Percentiles rank a stretch among this genome's conserved stretches.
Evolutionary conservation across 805 yeast genomes (phyloP).

Genomic region (Ogataea corticis): DNA sequence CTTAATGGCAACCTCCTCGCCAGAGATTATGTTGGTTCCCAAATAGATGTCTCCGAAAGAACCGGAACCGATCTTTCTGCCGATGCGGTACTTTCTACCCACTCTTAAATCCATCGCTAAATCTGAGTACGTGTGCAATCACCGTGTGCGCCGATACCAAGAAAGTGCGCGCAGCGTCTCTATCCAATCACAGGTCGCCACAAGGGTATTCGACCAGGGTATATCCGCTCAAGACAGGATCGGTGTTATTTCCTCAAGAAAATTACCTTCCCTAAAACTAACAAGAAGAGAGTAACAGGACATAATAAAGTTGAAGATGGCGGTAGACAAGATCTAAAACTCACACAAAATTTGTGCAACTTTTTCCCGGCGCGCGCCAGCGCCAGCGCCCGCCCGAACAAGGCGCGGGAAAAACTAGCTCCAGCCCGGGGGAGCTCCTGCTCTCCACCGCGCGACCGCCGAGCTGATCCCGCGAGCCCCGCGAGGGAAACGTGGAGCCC

Average conservation of each 20-base stretch:
- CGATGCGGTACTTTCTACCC: conserved; percentile 91
- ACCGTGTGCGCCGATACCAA: background rate
- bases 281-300: background rate
- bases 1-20: conserved; percentile 97
- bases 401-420: too few species aligned
- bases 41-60: conserved; percentile 96
- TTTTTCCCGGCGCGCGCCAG: conserved; percentile 7
- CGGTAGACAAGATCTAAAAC: conserved; percentile 16
- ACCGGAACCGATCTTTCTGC: conserved; percentile 95
- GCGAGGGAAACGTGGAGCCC: too few species aligned
- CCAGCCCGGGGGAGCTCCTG: too few species aligned
- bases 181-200: background rate
- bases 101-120: conserved; percentile 67
- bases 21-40: conserved; percentile 89
- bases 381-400: conserved; percentile 1
- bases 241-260: background rate
- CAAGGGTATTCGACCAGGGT: conserved; percentile 4
- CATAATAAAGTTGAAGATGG: conserved; percentile 15
- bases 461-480: too few species aligned
- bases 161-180: background rate
- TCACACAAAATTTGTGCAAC: conserved; percentile 4
- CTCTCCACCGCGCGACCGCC: too few species aligned
- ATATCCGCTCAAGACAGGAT: conserved; percentile 8
- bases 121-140: background rate
- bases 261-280: background rate